These are phyloP conservation scores for Cucumis cinereus DNA, from an alignment of 306 rosid species.

Conservation along the genomic window DNA sequence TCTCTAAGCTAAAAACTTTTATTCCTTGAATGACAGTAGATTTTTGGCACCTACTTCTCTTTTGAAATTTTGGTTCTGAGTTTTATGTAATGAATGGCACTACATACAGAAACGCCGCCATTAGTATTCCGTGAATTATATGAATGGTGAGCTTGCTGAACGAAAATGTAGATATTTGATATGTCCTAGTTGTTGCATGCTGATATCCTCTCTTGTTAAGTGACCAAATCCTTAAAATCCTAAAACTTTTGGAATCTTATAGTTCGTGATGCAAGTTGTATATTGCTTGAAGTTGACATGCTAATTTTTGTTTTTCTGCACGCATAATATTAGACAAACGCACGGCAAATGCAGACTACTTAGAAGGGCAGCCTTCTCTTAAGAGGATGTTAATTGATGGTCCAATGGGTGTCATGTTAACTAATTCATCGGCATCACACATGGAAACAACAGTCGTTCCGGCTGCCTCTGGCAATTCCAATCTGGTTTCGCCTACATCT, in stretches of 20 bases:
- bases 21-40: not conserved
- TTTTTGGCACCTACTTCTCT: not conserved
- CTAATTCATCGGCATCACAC: slow-evolving; percentile 60
- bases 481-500: slow-evolving; percentile 33
- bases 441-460: slow-evolving; percentile 36
- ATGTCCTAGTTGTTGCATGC: not conserved
- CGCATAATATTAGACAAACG: slow-evolving; percentile 47
- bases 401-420: slow-evolving; percentile 30
- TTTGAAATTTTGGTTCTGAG: not conserved
- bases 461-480: not conserved
- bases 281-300: not conserved
- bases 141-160: not conserved
- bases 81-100: not conserved
- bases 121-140: not conserved
- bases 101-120: not conserved
- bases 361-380: slow-evolving; percentile 53
- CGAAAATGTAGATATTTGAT: not conserved
- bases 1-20: not conserved
- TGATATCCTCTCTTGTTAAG: not conserved
- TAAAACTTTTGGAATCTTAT: not conserved
- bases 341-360: slow-evolving; percentile 55
- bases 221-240: not conserved
- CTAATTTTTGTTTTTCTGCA: not conserved
- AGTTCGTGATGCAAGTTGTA: not conserved
- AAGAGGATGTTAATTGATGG: slow-evolving; percentile 54